A percentile compares a stretch with the other conserved stretches of the same genome.
Conservation (phyloP, 371 early-diverging fungal species). For the Saksenaea oblongispora region DNA sequence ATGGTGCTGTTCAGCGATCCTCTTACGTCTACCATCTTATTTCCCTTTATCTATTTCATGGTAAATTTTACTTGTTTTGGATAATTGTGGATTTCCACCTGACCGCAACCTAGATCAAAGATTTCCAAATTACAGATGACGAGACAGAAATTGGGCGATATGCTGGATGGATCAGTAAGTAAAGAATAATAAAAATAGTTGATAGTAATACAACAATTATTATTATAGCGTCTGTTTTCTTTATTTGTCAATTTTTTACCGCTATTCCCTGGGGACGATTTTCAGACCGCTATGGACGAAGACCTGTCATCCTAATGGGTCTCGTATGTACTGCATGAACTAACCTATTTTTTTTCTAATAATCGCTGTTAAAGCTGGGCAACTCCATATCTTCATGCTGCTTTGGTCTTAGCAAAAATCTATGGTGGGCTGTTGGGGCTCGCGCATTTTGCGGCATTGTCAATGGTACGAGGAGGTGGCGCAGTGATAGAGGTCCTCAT, state of each 20-base stretch:
- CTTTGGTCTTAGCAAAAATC: constrained; percentile 75
- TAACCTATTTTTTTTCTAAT: not conserved
- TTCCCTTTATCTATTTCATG: constrained; percentile 69
- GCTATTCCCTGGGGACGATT: constrained; percentile 58
- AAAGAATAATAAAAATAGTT: not conserved
- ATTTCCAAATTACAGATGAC: constrained; percentile 61
- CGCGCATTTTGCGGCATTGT: constrained; percentile 79
- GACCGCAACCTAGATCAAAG: constrained; percentile 44
- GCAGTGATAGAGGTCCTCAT: not conserved
- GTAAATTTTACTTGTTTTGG: constrained; percentile 25
- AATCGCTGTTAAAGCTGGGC: constrained; percentile 41
- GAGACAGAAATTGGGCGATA: constrained; percentile 68
- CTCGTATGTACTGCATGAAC: constrained; percentile 38
- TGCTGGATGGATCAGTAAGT: constrained; percentile 63
- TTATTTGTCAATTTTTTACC: constrained; percentile 58
- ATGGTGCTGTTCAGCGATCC: constrained; percentile 68
- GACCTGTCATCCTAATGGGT: constrained; percentile 82
- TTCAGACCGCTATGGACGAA: constrained; percentile 71
- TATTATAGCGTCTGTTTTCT: constrained; percentile 48
- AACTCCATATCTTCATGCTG: constrained; percentile 65
- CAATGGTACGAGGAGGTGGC: constrained; percentile 49
- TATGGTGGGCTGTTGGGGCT: constrained; percentile 68
- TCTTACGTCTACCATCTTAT: constrained; percentile 64
- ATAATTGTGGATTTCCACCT: not conserved
- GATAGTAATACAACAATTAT: not conserved